Base-by-base conservation (phyloP, 1,284 basidiomycete species). In the Gastroboletus turbinatus region DNA sequence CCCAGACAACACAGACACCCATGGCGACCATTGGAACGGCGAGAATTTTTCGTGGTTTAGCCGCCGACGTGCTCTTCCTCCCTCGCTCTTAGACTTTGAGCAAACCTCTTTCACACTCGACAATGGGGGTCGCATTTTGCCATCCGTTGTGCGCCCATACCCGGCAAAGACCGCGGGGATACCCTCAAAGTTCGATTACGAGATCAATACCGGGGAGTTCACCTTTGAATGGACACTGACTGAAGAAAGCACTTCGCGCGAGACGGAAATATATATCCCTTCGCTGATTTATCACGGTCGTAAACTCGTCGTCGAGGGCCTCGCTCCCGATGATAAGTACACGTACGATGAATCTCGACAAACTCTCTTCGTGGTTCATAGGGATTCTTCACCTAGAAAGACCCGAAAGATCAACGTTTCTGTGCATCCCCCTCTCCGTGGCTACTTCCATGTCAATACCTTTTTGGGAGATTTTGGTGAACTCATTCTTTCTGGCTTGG, bases 41-140 rank as follows among this genome's bases (percentile, higher is more conserved):
- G 96, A 98, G 73, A 95, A 94, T 74, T 96, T 97, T 70, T 94
- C 92, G 4, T 96, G 92, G 88, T 96, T 92, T 78, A 90, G 89
- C 59, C 75, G 80, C 43, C 74, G 73, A 46, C 82, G 87, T 9
- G 82, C 82, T 0, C 71, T 83, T 13, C 81, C 82, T 1, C 65
- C 76, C 1, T 80, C 78, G 0, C 68, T 82, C 44, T 72, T 85
- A 25, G 76, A 79, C 61, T 73, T 78, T 63, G 79, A 81, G 13
- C 86, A 90, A 64, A 75, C 75, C 11, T 78, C 84, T 4, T 75
- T 79, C 14, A 80, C 80, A 23, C 77, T 94, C 23, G 95, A 97
- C 68, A 83, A 87, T 33, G 94, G 95, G 4, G 91, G 80, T 0
- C 79, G 96, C 8, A 85, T 94, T 46, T 76, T 98, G 3, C 77